A percentile compares a stretch with the other conserved stretches of the same genome.
Conservation (phyloP, 345 rosid species). For the Heritiera fomes region DNA sequence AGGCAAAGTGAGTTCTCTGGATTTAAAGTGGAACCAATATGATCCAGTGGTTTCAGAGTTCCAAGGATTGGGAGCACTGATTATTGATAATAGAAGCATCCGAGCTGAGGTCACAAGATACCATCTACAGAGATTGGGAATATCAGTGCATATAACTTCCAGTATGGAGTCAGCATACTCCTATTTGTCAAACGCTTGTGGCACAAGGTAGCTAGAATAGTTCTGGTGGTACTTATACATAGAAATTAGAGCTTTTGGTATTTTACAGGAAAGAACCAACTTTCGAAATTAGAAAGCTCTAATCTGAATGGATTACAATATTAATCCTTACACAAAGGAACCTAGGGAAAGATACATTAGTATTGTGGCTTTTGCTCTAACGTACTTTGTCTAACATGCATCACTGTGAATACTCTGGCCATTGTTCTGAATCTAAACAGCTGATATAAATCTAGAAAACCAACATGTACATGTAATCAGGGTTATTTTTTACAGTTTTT, state of each 20-base stretch:
- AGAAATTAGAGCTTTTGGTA: neutral
- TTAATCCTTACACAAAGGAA: neutral
- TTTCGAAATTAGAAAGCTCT: neutral
- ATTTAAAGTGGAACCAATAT: constrained; percentile 45
- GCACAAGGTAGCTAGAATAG: constrained; percentile 43
- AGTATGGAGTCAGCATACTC: constrained; percentile 48
- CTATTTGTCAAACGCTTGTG: constrained; percentile 33
- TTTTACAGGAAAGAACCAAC: neutral
- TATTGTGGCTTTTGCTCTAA: neutral
- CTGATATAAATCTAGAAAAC: neutral
- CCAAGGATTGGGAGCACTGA: constrained; percentile 63
- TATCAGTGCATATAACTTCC: constrained; percentile 46
- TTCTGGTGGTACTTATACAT: neutral
- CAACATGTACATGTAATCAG: neutral
- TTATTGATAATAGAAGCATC: constrained; percentile 67
- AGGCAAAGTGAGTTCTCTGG: constrained; percentile 44
- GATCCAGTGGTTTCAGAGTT: constrained; percentile 52
- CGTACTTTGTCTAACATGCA: neutral
- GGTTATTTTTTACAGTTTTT: neutral
- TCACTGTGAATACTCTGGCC: neutral
- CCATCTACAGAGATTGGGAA: constrained; percentile 73
- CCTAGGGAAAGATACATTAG: constrained; percentile 1
- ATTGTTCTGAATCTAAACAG: neutral
- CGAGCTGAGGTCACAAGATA: constrained; percentile 81
- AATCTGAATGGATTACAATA: neutral